Conservation (phyloP, 768 basidiomycete species). For the Gyrodon lividus region DNA sequence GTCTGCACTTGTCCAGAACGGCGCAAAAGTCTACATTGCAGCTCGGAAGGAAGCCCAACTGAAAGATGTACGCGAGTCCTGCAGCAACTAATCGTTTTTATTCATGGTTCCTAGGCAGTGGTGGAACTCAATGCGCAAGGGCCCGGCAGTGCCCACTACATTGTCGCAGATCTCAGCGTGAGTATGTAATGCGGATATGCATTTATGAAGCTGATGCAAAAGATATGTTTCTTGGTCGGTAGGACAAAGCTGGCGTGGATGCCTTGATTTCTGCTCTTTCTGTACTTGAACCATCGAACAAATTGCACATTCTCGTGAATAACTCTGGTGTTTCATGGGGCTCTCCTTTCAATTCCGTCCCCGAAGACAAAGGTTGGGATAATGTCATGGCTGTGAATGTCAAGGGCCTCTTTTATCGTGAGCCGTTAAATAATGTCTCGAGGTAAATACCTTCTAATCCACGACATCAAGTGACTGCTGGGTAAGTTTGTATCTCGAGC, state of each 20-base stretch:
- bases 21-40: slow-evolving; percentile 88
- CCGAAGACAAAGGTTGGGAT: slow-evolving; percentile 86
- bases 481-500: slow-evolving; percentile 26
- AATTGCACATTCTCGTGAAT: slow-evolving; percentile 81
- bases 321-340: slow-evolving; percentile 85
- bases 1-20: slow-evolving; percentile 77
- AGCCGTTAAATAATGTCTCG: slow-evolving; percentile 20
- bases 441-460: slow-evolving; percentile 1
- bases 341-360: slow-evolving; percentile 63
- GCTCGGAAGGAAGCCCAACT: slow-evolving; percentile 79
- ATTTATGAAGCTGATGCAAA: not conserved
- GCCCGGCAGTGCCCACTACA: slow-evolving; percentile 65
- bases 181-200: slow-evolving; percentile 26
- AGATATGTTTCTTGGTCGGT: not conserved
- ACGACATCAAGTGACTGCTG: slow-evolving; percentile 40
- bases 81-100: not conserved
- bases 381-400: slow-evolving; percentile 81
- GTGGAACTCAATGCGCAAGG: slow-evolving; percentile 60
- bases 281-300: slow-evolving; percentile 53
- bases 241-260: slow-evolving; percentile 82
- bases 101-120: slow-evolving; percentile 37
- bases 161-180: slow-evolving; percentile 73
- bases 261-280: slow-evolving; percentile 66
- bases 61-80: slow-evolving; percentile 52
- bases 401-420: slow-evolving; percentile 81